Base-by-base conservation (phyloP, 371 early-diverging fungal genomes). In the Apophysomyces trapeziformis region DNA sequence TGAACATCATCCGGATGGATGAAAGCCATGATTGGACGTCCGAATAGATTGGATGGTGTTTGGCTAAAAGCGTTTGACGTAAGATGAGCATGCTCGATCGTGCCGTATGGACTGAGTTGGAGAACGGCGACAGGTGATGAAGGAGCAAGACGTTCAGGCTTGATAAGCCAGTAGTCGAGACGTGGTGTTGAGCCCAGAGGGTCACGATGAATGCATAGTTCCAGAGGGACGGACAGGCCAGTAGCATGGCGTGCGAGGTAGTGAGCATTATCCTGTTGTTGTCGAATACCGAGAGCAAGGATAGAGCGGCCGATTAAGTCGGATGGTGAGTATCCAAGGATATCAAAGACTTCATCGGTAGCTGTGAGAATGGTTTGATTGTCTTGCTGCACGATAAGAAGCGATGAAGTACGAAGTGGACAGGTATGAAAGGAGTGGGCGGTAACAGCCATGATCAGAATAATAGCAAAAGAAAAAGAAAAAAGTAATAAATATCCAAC, bases 1-100 rank as follows among this genome's bases (percentile, higher is more conserved):
- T 70, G 69, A 2, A 79, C 70, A 58, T 79, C 79, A 37, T 70
- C 72, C 12, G 72, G 61, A 37, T 79, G 74, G 41, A 79, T 63
- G 68, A 73, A 79, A 9, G 79, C 72, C 79, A 79, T 79, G 57
- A 79, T 76, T 9, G 79, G 76, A 37, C 57, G 70, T n/a, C 76
- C 76, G 13, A 68, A 58, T 5, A 79, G 68, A 26, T 71, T 61
- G 26, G 14, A 43, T 2, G 46, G 26, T 7, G 50, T 12, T 11
- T 45, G 14, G 7, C 71, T 72, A 2, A 71, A 72, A 45, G 69
- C 68, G 26, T 69, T 57, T 16, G 38, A 44, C 32, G 71, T 64
- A 21, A 70, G 67, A 32, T 73, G 68, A 18, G 70, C 75, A 16
- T 70, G 74, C 13, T 73, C 79, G 38, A 76, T 69, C 4, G 74